These are phyloP conservation scores for Hyaloscypha bicolor DNA, from an alignment of 495 filamentous ascomycete genomes.

Conservation along the genomic window DNA sequence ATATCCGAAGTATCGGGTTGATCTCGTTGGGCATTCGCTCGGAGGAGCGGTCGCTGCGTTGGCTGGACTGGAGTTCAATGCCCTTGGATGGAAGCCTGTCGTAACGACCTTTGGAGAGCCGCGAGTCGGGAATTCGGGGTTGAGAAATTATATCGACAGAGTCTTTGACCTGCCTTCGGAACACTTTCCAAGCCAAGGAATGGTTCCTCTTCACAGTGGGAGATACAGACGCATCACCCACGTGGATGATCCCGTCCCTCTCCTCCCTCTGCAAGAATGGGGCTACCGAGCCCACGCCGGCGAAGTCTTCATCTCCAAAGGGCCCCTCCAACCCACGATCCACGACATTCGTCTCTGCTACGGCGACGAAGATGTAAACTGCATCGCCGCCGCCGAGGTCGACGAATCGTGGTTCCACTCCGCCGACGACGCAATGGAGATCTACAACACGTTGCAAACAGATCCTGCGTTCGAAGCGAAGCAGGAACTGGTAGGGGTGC, in stretches of 20 bases:
- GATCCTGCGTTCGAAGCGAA: neutral
- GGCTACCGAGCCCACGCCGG: conserved; percentile 82
- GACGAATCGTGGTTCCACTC: conserved; percentile 18
- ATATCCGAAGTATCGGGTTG: conserved; percentile 72
- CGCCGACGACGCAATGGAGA: conserved; percentile 17
- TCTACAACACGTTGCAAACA: neutral
- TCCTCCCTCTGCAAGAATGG: conserved; percentile 84
- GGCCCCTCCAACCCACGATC: conserved; percentile 62
- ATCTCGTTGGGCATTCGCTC: conserved; percentile 82
- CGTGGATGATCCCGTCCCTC: conserved; percentile 81
- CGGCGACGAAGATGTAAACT: conserved; percentile 70
- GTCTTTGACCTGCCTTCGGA: conserved; percentile 57
- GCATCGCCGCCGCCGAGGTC: conserved; percentile 38
- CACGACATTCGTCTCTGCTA: conserved; percentile 71
- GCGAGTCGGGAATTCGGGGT: conserved; percentile 72
- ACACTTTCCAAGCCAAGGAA: neutral
- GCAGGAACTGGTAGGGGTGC: conserved; percentile 24
- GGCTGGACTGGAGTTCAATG: conserved; percentile 74
- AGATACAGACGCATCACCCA: conserved; percentile 84
- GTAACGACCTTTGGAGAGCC: conserved; percentile 96
- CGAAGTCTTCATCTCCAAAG: conserved; percentile 81
- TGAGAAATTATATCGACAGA: conserved; percentile 68
- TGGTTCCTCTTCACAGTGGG: conserved; percentile 25
- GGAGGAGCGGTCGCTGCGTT: conserved; percentile 91
- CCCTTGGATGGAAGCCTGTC: conserved; percentile 66